Conservation (phyloP, 352 stramenopile species). For the Aphanomyces astaci region DNA sequence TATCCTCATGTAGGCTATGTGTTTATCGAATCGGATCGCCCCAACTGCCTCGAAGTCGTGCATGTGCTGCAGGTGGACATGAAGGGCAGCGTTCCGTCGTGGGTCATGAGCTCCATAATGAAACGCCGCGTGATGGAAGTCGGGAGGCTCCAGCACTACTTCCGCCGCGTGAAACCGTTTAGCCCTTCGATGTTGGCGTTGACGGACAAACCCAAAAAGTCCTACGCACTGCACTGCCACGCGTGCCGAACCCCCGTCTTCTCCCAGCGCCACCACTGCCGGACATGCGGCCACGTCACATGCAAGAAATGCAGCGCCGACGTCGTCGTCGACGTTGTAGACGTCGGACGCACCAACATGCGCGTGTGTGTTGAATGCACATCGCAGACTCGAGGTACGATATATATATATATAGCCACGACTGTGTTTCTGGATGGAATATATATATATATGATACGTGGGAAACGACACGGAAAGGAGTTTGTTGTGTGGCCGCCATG, state of each 20-base stretch:
- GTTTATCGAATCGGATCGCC: conserved; percentile 61
- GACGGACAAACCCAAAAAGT: conserved; percentile 40
- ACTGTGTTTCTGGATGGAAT: too few species aligned
- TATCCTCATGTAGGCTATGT: conserved; percentile 33
- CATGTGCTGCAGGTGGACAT: conserved; percentile 56
- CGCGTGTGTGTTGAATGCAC: conserved; percentile 52
- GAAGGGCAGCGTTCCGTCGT: conserved; percentile 43
- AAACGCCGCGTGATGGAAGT: conserved; percentile 50
- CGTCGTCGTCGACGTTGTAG: conserved; percentile 36
- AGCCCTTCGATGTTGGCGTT: conserved; percentile 38
- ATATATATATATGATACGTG: too few species aligned
- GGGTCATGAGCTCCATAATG: conserved; percentile 45
- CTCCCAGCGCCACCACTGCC: conserved; percentile 51
- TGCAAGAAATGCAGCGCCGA: conserved; percentile 51
- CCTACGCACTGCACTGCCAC: conserved; percentile 41
- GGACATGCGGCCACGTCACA: conserved; percentile 67
- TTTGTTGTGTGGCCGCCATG: too few species aligned
- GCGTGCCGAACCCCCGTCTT: conserved; percentile 48
- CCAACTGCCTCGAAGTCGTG: conserved; percentile 55
- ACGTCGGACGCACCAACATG: conserved; percentile 36
- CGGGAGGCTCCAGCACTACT: conserved; percentile 38
- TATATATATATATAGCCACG: too few species aligned
- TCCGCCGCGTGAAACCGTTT: conserved; percentile 46
- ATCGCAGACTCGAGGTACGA: background rate
- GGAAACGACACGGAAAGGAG: too few species aligned